Percentiles rank a stretch among this genome's conserved stretches.
phyloP scores from a whole-genome alignment of 2,329 filamentous ascomycete species.

The Fusarium sp. region DNA sequence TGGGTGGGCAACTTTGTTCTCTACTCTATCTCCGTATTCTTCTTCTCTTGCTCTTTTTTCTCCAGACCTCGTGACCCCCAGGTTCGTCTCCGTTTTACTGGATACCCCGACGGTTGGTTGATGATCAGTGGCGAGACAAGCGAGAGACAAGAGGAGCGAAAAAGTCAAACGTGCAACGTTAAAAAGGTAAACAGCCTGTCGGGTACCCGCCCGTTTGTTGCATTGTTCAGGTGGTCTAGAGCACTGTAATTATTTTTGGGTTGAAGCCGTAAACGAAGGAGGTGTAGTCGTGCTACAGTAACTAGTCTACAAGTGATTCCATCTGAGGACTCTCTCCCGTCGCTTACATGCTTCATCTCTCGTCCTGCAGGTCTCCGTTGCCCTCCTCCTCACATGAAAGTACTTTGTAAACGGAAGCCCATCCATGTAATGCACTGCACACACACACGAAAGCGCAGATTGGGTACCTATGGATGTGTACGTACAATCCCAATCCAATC shows the following conservation, averaged over 20 bases:
- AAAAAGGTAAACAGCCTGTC: slow-evolving; percentile 10
- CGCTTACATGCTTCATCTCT: slow-evolving; percentile 24
- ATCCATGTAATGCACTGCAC: background rate
- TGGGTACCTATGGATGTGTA: background rate
- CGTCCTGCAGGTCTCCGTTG: background rate
- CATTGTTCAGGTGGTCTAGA: background rate
- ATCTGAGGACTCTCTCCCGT: background rate
- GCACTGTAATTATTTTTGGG: slow-evolving; percentile 13
- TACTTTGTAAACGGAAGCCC: background rate
- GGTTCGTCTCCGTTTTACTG: background rate
- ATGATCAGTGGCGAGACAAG: slow-evolving; percentile 10
- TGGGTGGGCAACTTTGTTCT: slow-evolving; percentile 20
- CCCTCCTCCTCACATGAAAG: slow-evolving; percentile 1
- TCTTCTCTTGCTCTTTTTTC: background rate
- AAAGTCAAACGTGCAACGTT: background rate
- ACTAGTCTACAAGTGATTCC: background rate
- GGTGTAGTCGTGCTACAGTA: background rate
- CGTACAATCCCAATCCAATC: background rate
- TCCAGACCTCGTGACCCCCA: slow-evolving; percentile 28
- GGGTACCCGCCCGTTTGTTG: background rate
- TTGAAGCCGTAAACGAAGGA: background rate
- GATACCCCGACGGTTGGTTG: background rate
- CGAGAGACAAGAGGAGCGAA: background rate
- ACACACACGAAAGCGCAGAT: background rate
- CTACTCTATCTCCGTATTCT: slow-evolving; percentile 23